phyloP scores from a whole-genome alignment of 352 stramenopile species.

The Phytophthora fragariae region DNA sequence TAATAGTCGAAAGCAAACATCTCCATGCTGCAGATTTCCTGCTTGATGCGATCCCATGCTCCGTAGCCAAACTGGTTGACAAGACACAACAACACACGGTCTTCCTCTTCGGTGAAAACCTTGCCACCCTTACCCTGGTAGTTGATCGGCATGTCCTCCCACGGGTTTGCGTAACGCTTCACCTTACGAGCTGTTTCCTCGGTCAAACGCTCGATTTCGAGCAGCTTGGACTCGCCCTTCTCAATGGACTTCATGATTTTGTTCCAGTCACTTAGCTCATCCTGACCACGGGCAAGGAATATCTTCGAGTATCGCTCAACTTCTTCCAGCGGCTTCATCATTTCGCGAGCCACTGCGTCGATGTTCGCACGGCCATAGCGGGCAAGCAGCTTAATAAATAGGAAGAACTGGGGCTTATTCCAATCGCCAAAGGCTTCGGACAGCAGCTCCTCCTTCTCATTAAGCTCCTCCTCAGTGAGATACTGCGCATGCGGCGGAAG shows the following conservation, averaged over 20 bases:
- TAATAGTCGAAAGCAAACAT: slow-evolving; percentile 99
- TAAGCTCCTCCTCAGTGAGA: slow-evolving; percentile 83
- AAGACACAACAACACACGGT: slow-evolving; percentile 97
- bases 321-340: slow-evolving; percentile 85
- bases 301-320: slow-evolving; percentile 70
- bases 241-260: slow-evolving; percentile 91
- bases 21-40: slow-evolving; percentile 93
- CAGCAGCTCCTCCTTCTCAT: slow-evolving; percentile 94
- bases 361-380: slow-evolving; percentile 82
- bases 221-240: slow-evolving; percentile 87
- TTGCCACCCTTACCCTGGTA: slow-evolving; percentile 93
- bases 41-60: slow-evolving; percentile 96
- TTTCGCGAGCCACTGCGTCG: slow-evolving; percentile 81
- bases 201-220: slow-evolving; percentile 87
- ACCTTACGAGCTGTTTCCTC: slow-evolving; percentile 82
- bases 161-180: slow-evolving; percentile 80
- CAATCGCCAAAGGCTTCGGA: slow-evolving; percentile 85
- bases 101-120: slow-evolving; percentile 97
- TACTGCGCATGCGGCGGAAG: slow-evolving; percentile 79
- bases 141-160: slow-evolving; percentile 90
- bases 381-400: slow-evolving; percentile 87
- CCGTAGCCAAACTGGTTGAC: slow-evolving; percentile 98
- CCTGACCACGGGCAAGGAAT: slow-evolving; percentile 74
- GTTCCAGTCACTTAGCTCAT: slow-evolving; percentile 82
- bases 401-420: slow-evolving; percentile 90